Conservation (phyloP, 805 yeast species). For the Jamesozyma jinghongensis region DNA sequence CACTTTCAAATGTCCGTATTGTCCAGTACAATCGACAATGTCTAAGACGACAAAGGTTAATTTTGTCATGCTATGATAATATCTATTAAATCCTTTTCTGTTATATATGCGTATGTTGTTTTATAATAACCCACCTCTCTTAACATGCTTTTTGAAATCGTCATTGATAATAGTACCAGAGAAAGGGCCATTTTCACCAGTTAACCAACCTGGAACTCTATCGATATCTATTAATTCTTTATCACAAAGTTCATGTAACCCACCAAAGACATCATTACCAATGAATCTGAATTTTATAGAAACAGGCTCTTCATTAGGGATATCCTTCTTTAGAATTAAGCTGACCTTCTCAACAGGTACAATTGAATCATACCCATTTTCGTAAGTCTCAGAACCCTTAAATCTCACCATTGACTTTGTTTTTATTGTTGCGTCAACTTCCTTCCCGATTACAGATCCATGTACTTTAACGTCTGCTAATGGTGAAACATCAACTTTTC, state of each 20-base stretch:
- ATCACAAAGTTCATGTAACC: constrained; percentile 59
- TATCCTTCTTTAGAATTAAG: constrained; percentile 32
- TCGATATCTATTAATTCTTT: constrained; percentile 41
- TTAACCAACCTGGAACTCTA: constrained; percentile 64
- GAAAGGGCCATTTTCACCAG: constrained; percentile 59
- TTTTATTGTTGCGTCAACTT: not conserved
- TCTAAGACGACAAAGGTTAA: constrained; percentile 37
- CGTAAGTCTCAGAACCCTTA: not conserved
- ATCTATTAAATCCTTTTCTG: too few species aligned
- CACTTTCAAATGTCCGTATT: constrained; percentile 63
- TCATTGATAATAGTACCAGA: constrained; percentile 42
- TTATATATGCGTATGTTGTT: not conserved
- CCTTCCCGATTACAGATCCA: constrained; percentile 26
- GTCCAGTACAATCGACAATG: constrained; percentile 43
- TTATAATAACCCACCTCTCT: constrained; percentile 16
- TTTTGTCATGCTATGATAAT: constrained; percentile 30
- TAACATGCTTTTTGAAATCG: constrained; percentile 16
- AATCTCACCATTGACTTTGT: constrained; percentile 1
- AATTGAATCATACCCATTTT: constrained; percentile 38
- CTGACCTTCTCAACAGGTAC: constrained; percentile 51
- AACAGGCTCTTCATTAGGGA: constrained; percentile 15
- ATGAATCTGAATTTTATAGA: constrained; percentile 33
- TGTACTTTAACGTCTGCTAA: constrained; percentile 40
- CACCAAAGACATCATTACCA: constrained; percentile 72
- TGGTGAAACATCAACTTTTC: constrained; percentile 56